Base-by-base conservation (phyloP, 1,284 basidiomycete genomes). In the Schizophyllum amplum region DNA sequence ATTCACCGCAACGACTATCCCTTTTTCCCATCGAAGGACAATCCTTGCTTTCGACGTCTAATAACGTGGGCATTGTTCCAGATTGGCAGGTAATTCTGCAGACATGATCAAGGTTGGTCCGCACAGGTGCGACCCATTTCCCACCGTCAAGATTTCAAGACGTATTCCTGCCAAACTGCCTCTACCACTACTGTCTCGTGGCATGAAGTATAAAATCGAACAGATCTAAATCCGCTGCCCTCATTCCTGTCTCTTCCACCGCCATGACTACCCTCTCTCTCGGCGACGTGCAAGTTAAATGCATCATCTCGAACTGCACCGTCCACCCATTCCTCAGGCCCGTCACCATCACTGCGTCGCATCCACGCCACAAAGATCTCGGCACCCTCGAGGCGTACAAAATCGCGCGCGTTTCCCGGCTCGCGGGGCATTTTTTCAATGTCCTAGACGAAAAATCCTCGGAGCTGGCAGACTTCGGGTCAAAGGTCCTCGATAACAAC, bases 401-500 rank as follows among this genome's bases (percentile, higher is more conserved):
- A 17, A 13, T 42, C 33, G 13, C 33, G 11, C 33, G 33, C 33
- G 33, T 17, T 9, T 42, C 11, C 7, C 33, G 13, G 13, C 33
- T 42, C 4, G 13, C 13, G 7, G 33, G 33, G 13, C 11, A 17
- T 9, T 42, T 42, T 17, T 42, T 42, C 7, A 17, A 42, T 9
- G 33, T 42, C 7, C 33, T 42, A 9, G 33, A 42, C 7, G 33
- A 42, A 17, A 42, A 42, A 13, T 42, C 33, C 7, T 17, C 11
- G 13, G 13, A 42, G 33, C 17, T 9, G 33, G 33, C 33, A 9
- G 33, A 42, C 33, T 42, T 59, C 13, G 53, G 23, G 1, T 55
- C 55, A 4, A 21, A 46, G 1, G 2, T 59, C 9, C 57, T 59
- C 23, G 47, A 59, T 21, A 55, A 54, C 17, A 55, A 59, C 25